Evolutionary conservation across 768 basidiomycete genomes (phyloP).

Genomic region (Cystofilobasidium macerans): DNA sequence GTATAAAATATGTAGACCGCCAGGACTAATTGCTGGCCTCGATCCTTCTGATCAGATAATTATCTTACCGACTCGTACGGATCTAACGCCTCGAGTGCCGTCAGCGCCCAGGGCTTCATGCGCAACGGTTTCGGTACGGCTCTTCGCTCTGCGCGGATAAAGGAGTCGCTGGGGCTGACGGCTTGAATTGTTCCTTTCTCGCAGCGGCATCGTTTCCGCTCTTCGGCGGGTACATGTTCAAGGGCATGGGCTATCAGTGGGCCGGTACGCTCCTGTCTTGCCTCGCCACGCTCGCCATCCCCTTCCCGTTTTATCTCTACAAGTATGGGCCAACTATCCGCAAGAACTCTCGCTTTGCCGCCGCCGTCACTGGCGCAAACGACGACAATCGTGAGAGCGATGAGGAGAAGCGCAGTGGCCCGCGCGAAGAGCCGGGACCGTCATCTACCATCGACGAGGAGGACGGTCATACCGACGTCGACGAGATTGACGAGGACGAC

Average conservation of each 20-base stretch:
- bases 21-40: background rate
- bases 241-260: conserved; percentile 10
- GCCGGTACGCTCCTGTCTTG: conserved; percentile 11
- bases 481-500: background rate
- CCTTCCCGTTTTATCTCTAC: conserved; percentile 22
- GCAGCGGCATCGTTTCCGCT: background rate
- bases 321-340: conserved; percentile 23
- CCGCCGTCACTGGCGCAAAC: background rate
- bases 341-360: conserved; percentile 14
- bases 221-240: conserved; percentile 22
- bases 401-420: background rate
- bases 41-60: conserved; percentile 3
- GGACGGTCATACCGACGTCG: no score
- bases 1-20: no score
- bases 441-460: no score
- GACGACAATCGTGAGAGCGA: background rate
- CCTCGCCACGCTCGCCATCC: conserved; percentile 16
- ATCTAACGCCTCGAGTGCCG: conserved; percentile 17
- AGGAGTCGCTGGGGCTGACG: no score
- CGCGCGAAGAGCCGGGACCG: background rate
- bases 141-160: no score
- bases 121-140: background rate
- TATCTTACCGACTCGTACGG: conserved; percentile 24
- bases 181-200: no score
- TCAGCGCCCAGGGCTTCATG: conserved; percentile 18